Percentiles rank a stretch among this genome's conserved stretches.
These are phyloP conservation scores for Orychophragmus violaceus DNA, from an alignment of 345 rosid species.

Conservation along the genomic window DNA sequence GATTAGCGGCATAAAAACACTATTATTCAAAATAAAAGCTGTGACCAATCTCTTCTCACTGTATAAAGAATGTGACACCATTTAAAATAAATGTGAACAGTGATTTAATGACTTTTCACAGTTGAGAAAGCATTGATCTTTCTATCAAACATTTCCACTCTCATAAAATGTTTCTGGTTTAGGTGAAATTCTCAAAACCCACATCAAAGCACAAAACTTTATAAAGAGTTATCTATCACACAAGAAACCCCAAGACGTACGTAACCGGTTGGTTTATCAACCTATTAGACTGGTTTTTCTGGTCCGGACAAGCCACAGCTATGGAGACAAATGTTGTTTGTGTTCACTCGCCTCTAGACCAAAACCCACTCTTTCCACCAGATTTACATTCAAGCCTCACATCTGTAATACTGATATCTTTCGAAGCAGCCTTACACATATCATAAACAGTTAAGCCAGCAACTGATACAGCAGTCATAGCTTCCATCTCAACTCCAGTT, in stretches of 20 bases:
- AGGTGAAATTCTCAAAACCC: neutral
- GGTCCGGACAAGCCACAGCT: neutral
- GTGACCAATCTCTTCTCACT: slow-evolving; percentile 1
- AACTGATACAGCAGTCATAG: slow-evolving; percentile 68
- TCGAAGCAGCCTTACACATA: slow-evolving; percentile 97
- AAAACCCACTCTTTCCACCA: slow-evolving; percentile 84
- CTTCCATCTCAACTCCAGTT: slow-evolving; percentile 97
- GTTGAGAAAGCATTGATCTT: slow-evolving; percentile 23
- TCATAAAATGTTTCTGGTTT: neutral
- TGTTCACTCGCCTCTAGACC: slow-evolving; percentile 49
- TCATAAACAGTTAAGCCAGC: slow-evolving; percentile 92
- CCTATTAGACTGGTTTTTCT: neutral
- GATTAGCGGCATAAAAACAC: too few relatives aligned
- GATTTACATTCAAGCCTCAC: slow-evolving; percentile 60
- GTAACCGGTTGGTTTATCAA: slow-evolving; percentile 2
- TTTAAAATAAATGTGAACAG: neutral
- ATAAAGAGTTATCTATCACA: neutral
- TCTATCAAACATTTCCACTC: slow-evolving; percentile 8
- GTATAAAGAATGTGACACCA: slow-evolving; percentile 10
- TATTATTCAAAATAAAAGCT: too few relatives aligned
- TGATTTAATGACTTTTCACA: neutral
- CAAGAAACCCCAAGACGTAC: neutral
- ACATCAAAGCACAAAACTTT: neutral
- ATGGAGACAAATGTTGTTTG: neutral
- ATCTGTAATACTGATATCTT: slow-evolving; percentile 59